phyloP scores from a whole-genome alignment of 2,329 filamentous ascomycete species.

The Diplodia seriata region DNA sequence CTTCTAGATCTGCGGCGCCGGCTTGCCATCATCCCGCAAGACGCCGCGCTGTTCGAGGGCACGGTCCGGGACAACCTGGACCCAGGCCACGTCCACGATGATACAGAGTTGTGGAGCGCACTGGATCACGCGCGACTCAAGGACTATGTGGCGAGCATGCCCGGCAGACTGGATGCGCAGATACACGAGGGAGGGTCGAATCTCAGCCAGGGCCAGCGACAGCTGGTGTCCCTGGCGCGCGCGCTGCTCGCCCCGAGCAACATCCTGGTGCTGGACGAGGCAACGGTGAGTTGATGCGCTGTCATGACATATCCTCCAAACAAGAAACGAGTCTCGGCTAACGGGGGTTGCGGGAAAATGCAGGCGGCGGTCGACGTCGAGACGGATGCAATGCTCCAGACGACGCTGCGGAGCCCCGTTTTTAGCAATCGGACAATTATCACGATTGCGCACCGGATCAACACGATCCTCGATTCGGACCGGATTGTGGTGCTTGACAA shows the following conservation, averaged over 20 bases:
- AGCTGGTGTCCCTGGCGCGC: slow-evolving; percentile 90
- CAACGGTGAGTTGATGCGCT: slow-evolving; percentile 68
- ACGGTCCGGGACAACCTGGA: slow-evolving; percentile 94
- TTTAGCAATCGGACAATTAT: slow-evolving; percentile 96
- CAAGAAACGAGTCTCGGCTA: slow-evolving; percentile 21
- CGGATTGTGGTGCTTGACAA: slow-evolving; percentile 92
- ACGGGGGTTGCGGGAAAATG: slow-evolving; percentile 31
- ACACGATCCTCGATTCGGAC: slow-evolving; percentile 90
- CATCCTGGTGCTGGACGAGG: slow-evolving; percentile 95
- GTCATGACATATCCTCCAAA: slow-evolving; percentile 26
- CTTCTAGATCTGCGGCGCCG: slow-evolving; percentile 86
- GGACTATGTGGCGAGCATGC: slow-evolving; percentile 86
- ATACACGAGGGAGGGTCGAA: slow-evolving; percentile 97
- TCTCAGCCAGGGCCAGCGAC: slow-evolving; percentile 91
- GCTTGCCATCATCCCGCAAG: slow-evolving; percentile 95
- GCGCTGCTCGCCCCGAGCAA: slow-evolving; percentile 95
- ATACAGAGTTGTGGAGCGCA: slow-evolving; percentile 96
- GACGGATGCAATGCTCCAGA: slow-evolving; percentile 70
- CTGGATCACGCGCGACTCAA: slow-evolving; percentile 93
- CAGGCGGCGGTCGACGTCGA: slow-evolving; percentile 73
- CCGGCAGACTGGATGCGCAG: slow-evolving; percentile 85
- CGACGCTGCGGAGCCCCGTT: slow-evolving; percentile 67
- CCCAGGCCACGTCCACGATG: slow-evolving; percentile 91
- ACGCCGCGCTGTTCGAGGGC: slow-evolving; percentile 93
- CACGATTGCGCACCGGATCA: slow-evolving; percentile 97